These are phyloP conservation scores for Coleophoma eucalyptorum DNA, from an alignment of 2,329 filamentous ascomycete species.

Conservation along the genomic window DNA sequence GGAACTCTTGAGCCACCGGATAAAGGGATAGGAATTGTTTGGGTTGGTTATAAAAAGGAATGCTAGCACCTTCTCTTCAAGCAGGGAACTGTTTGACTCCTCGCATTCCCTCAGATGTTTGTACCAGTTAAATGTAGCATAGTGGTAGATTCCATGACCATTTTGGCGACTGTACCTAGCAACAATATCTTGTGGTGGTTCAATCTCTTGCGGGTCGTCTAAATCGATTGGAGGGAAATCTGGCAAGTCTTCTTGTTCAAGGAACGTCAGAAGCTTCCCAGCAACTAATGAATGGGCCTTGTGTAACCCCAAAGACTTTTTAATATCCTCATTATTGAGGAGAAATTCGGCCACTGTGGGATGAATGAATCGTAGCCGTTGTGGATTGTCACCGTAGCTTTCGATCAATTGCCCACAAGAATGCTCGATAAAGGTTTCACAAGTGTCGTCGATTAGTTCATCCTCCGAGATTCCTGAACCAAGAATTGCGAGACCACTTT, in stretches of 20 bases:
- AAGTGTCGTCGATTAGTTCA: background rate
- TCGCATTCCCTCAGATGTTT: conserved; percentile 3
- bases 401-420: conserved; percentile 2
- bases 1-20: conserved; percentile 1
- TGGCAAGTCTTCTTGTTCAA: conserved; percentile 2
- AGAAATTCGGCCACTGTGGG: conserved; percentile 3
- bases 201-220: background rate
- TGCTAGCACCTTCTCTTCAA: background rate
- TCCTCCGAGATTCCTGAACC: background rate
- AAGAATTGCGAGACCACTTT: conserved; percentile 1
- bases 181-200: background rate
- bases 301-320: background rate
- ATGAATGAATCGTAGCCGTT: conserved; percentile 2
- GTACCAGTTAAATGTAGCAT: conserved; percentile 4
- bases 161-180: background rate
- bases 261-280: conserved; percentile 2
- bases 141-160: conserved; percentile 1
- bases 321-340: background rate
- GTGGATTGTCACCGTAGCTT: background rate
- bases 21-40: background rate
- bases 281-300: background rate
- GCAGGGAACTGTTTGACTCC: background rate
- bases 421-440: conserved; percentile 1
- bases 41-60: background rate
- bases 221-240: background rate